Conservation (phyloP, 352 stramenopile species). For the Plasmopara viticola region DNA sequence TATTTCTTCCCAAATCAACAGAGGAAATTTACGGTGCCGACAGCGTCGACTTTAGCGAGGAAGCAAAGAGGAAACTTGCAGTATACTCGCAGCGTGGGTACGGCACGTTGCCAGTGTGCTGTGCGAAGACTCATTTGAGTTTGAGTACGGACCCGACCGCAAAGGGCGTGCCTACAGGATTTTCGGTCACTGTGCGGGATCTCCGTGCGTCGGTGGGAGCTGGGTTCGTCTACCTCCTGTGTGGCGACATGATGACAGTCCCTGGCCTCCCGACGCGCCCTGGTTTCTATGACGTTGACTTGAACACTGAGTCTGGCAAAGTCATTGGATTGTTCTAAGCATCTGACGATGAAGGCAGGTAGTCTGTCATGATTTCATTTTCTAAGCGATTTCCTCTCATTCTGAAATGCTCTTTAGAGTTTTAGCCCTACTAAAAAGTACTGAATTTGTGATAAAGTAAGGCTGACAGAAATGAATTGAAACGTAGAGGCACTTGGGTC, state of each 20-base stretch:
- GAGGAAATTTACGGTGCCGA: constrained; percentile 96
- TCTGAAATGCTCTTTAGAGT: too few species aligned
- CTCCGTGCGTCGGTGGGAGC: constrained; percentile 93
- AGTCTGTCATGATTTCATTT: too few species aligned
- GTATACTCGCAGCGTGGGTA: constrained; percentile 84
- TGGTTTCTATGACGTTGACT: constrained; percentile 98
- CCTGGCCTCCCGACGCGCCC: constrained; percentile 96
- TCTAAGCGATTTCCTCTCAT: too few species aligned
- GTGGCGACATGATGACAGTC: constrained; percentile 98
- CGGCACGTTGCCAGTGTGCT: constrained; percentile 89
- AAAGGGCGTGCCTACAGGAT: constrained; percentile 93
- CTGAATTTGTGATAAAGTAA: too few species aligned
- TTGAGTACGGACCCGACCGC: constrained; percentile 91
- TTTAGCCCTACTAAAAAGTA: too few species aligned
- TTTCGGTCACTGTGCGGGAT: constrained; percentile 92
- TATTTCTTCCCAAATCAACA: constrained; percentile 12
- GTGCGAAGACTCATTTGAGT: constrained; percentile 98
- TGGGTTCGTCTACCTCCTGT: constrained; percentile 93
- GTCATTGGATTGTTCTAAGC: constrained; percentile 94
- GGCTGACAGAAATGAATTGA: too few species aligned
- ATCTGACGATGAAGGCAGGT: too few species aligned
- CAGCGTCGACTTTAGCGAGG: constrained; percentile 91
- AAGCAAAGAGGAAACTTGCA: constrained; percentile 91
- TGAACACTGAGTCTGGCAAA: constrained; percentile 91
- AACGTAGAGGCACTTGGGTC: too few species aligned